Evolutionary conservation across 2,329 filamentous ascomycete species (phyloP).

Genomic region (Rhinocladiella mackenziei): DNA sequence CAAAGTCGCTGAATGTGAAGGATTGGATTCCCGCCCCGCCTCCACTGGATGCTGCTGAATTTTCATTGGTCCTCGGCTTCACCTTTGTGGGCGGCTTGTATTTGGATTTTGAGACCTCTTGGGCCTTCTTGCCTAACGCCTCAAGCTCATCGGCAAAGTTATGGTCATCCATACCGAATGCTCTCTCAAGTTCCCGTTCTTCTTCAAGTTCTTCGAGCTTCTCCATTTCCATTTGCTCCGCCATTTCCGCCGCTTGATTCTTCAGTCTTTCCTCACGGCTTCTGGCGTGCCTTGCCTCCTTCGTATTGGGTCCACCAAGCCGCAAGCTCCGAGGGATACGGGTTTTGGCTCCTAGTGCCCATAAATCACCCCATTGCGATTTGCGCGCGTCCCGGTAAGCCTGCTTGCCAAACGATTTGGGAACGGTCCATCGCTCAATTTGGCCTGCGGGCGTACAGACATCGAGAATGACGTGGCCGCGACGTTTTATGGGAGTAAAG

Average conservation of each 20-base stretch:
- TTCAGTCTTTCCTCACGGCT: conserved; percentile 14
- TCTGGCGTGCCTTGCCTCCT: conserved; percentile 16
- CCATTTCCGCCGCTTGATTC: conserved; percentile 17
- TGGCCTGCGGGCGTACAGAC: conserved; percentile 80
- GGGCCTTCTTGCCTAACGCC: conserved; percentile 50
- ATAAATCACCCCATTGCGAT: conserved; percentile 84
- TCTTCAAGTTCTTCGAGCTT: conserved; percentile 14
- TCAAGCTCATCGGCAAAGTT: conserved; percentile 35
- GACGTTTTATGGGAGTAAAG: conserved; percentile 77
- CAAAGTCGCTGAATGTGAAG: conserved; percentile 18
- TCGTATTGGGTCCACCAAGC: conserved; percentile 18
- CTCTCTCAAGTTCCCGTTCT: conserved; percentile 10
- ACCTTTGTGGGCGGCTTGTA: background rate
- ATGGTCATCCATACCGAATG: conserved; percentile 8
- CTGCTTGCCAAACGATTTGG: conserved; percentile 71
- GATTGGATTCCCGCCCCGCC: too few species aligned
- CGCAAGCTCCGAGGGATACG: conserved; percentile 60
- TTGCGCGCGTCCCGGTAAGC: conserved; percentile 93
- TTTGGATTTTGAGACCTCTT: conserved; percentile 42
- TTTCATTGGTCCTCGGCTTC: background rate
- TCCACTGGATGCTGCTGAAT: background rate
- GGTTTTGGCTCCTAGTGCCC: conserved; percentile 92
- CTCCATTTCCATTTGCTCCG: conserved; percentile 19
- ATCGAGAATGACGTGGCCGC: conserved; percentile 83
- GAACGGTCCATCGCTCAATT: conserved; percentile 91